Evolutionary conservation across 202 grass and related monocot species (phyloP), one percentile per base, ranked within the genome.

Genomic region (Cymbopogon flexuosus): DNA sequence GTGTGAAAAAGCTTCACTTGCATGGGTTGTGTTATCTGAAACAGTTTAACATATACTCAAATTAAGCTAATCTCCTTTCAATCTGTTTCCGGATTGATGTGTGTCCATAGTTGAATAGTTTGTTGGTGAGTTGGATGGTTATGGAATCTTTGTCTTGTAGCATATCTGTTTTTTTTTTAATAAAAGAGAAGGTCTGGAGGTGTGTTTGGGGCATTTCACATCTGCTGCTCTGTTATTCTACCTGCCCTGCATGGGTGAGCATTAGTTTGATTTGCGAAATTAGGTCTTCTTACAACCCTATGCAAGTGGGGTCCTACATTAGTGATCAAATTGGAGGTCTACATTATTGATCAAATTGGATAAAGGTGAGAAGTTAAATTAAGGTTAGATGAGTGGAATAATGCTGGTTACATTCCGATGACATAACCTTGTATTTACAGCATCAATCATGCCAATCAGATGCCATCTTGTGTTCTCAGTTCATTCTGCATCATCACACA

Each of bases 51-150:
- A 37, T 19, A 43, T 3, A 27, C 57, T 8, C 14, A 37, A 49
- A 51, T 45, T 34, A 16, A 58, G 23, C 29, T 2, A 65, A 82
- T 63, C 18, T 45, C 8, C 63, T 78, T 63, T 52, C 14, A 65
- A 74, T 63, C 18, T 45, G 12, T 71, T 78, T 63, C 41, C 14
- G 42, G 24, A 54, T 81, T 40, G 19, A 68, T 75, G 45, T 56
- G 18, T 66, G 23, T 19, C 12, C 61, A 82, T 70, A 35, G 13
- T 70, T 64, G 41, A 66, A 49, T 64, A n/a, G 33, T 35, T n/a
- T 49, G 42, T 77, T 63, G 72, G 63, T 75, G 13, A 22, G 37
- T 64, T 34, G n/a, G 64, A 76, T 82, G 64, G 16, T 67, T 4
- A 13, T 61, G 3, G 16, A 15, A 1, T 31, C 4, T 21, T 58